Base-by-base conservation (phyloP, 1,284 basidiomycete genomes). In the Rhodotorula sp. region DNA sequence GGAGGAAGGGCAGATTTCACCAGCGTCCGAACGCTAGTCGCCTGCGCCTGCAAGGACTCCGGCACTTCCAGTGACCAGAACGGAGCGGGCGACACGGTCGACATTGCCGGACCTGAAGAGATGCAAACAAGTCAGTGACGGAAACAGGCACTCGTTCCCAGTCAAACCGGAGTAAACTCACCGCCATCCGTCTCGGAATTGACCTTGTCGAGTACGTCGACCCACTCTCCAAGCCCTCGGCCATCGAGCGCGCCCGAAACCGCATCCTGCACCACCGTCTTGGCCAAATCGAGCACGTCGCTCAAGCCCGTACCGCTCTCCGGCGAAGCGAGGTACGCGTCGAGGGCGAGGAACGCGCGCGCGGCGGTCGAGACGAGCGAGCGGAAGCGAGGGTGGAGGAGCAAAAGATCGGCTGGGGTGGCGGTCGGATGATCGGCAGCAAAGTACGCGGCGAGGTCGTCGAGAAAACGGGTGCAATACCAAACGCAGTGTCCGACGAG, bases 361-460 rank as follows among this genome's bases (percentile, higher is more conserved):
- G 55, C 48, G 18, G 48, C 42, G 15, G n/a, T 30, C 8, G 18
- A 18, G 45, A 70, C 61, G 17, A 70, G 58, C 15, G 29, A 1
- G 24, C 65, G 64, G 7, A 53, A 22, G 58, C 64, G 45, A 10
- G 71, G 68, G 49, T 69, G 68, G 2, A 67, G 59, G 17, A 70
- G 3, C 15, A 60, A 59, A 55, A 70, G 33, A n/a, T 58, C 29
- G 1, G 45, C 3, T 10, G 65, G 26, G 12, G 29, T 17, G 22
- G 26, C 51, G 18, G 18, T 24, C 17, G 37, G 24, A 22, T 8
- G n/a, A 12, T 29, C 14, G 61, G 2, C 7, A 42, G 29, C 20
- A 42, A 46, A 17, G 42, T 20, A 26, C 3, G 20, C 4, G 26
- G 44, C 37, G 53, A 62, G 51, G 4, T 18, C 10, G 44, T 55